These are phyloP conservation scores for Talaromyces trachyspermus DNA, from an alignment of 495 filamentous ascomycete genomes.

Conservation along the genomic window DNA sequence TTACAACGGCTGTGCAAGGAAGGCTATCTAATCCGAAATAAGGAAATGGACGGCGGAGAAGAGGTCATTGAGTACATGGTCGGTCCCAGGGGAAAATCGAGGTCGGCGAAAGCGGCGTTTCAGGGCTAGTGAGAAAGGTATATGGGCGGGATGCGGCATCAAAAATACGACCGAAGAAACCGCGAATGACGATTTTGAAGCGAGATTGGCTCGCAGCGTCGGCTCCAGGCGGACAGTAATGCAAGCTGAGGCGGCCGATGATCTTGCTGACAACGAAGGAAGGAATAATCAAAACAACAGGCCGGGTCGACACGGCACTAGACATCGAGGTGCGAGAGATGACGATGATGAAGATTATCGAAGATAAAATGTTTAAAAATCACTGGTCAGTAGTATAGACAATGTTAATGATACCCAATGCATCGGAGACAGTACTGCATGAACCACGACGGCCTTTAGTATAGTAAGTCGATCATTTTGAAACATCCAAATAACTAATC, in stretches of 20 bases:
- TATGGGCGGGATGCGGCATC: conserved; percentile 35
- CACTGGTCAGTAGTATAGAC: neutral
- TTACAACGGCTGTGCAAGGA: conserved; percentile 70
- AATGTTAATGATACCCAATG: conserved; percentile 5
- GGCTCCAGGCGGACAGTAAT: neutral
- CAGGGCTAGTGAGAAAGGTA: conserved; percentile 58
- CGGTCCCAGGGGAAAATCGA: conserved; percentile 83
- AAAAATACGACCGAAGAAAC: conserved; percentile 20
- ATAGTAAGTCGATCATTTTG: no score
- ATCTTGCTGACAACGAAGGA: neutral
- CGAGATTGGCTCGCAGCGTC: conserved; percentile 7
- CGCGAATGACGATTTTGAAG: conserved; percentile 8
- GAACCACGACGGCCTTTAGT: neutral
- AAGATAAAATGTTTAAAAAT: neutral
- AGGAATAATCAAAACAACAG: neutral
- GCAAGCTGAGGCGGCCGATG: neutral
- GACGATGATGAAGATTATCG: conserved; percentile 7
- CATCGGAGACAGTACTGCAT: neutral
- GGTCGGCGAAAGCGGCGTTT: conserved; percentile 65
- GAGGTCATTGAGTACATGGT: conserved; percentile 71
- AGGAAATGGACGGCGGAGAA: conserved; percentile 60
- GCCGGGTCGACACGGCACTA: neutral
- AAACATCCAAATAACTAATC: no score
- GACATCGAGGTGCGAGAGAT: neutral
- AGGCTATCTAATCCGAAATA: conserved; percentile 71